Evolutionary conservation across 1,139 yeast species (phyloP), one percentile per base, ranked within the genome.

Genomic region (Taphrina populina): DNA sequence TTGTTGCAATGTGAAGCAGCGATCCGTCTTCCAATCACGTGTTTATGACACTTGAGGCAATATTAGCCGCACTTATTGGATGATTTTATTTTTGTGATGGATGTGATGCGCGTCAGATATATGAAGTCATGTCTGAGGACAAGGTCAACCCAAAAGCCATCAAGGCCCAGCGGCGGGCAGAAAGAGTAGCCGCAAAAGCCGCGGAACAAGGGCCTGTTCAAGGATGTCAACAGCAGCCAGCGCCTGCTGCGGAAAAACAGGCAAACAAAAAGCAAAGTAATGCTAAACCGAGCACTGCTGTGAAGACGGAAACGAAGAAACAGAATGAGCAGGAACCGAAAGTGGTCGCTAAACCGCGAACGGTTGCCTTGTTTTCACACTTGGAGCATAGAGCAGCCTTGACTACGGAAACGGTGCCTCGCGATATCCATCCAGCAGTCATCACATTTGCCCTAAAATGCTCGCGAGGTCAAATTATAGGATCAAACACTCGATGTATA

Each of bases 361-460:
- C 44, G 19, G 39, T 67, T 13, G 64, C 88, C 2, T 73, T 88
- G 64, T 92, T 92, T 70, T 84, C 94, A 58, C 97, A 92, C 72
- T 75, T 92, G 64, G 96, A 88, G 65, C 82, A 88, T 4, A 70
- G 65, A 60, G 59, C 21, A 53, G 63, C 57, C 58, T 62, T 44
- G 59, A 71, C 34, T 1, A 65, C 68, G 2, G 64, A 68, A 20
- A 64, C 60, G 32, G 71, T 65, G 30, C 66, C 64, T 67, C 81
- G 82, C 60, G 80, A 86, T 54, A 88, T 92, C 19, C 98, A 94
- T 69, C 97, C 97, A 0, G 81, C 87, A 0, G 82, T 92, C 43
- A 74, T 88, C 52, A 76, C 88, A 19, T 74, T 94, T 61, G 84
- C 95, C 1, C 79, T 88, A 62, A 85, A 86, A 64, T 82, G 83